These are phyloP conservation scores for Magnusiomyces clavatus DNA, from an alignment of 1,139 yeast species.

Conservation along the genomic window DNA sequence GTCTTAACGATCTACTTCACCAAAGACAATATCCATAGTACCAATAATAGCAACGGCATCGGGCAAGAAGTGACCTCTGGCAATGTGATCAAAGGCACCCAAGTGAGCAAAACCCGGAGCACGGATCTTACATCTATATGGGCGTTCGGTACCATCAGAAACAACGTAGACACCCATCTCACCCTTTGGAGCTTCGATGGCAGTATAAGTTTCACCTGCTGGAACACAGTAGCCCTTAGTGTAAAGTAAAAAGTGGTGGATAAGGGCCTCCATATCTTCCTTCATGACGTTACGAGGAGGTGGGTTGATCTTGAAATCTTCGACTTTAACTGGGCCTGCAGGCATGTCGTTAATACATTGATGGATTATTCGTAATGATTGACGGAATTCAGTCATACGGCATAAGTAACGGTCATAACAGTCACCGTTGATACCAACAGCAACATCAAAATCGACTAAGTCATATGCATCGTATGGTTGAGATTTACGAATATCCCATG, in stretches of 20 bases:
- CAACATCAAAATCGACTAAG: slow-evolving; percentile 74
- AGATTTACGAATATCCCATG: slow-evolving; percentile 77
- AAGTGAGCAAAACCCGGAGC: slow-evolving; percentile 91
- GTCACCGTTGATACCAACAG: slow-evolving; percentile 84
- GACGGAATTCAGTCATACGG: slow-evolving; percentile 91
- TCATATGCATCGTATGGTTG: slow-evolving; percentile 91
- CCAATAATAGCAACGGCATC: slow-evolving; percentile 93
- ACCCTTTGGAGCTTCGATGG: slow-evolving; percentile 93
- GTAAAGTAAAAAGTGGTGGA: slow-evolving; percentile 80
- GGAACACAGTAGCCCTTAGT: slow-evolving; percentile 89
- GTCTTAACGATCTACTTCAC: slow-evolving; percentile 78
- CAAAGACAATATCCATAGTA: slow-evolving; percentile 92
- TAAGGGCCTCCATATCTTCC: slow-evolving; percentile 88
- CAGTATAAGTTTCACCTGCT: slow-evolving; percentile 85
- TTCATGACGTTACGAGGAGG: slow-evolving; percentile 81
- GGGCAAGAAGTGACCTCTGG: slow-evolving; percentile 82
- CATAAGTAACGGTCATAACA: slow-evolving; percentile 84
- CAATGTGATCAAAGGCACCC: slow-evolving; percentile 79
- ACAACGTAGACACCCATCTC: slow-evolving; percentile 91
- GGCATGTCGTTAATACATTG: slow-evolving; percentile 92
- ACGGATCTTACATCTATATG: slow-evolving; percentile 87
- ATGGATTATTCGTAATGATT: slow-evolving; percentile 78
- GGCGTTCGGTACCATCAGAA: slow-evolving; percentile 84
- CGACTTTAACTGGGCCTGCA: slow-evolving; percentile 86
- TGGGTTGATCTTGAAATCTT: slow-evolving; percentile 78